Evolutionary conservation across 2,329 filamentous ascomycete species (phyloP), one percentile per base, ranked within the genome.

Genomic region (Penicillium digitatum): DNA sequence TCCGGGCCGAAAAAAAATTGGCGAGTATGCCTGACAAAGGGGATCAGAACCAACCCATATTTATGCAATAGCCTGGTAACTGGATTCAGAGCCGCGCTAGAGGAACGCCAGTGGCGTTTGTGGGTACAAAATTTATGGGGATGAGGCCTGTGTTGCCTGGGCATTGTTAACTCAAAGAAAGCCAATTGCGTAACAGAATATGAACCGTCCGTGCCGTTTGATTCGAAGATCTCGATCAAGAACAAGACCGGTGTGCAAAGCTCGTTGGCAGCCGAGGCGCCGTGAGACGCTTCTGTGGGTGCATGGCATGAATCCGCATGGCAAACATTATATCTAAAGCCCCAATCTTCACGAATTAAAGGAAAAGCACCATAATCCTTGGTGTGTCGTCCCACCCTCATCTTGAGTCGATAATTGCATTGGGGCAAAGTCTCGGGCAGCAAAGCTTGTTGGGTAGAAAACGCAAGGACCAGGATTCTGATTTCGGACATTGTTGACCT

Each of bases 81-180:
- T 65, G 58, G 62, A 54, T 45, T 52, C 48, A 56, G 63, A 65
- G 63, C 63, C 63, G 63, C 62, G 60, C 59, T 53, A 63, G 59
- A 56, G 56, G 56, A 42, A 40, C 50, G 40, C 37, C 40, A 48
- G 48, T 53, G 50, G 54, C 44, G 50, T 54, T 20, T 39, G 59
- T 64, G 61, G 61, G 57, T 42, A 53, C 45, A 24, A 31, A 40
- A 49, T 45, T 34, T 52, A 58, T 37, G 57, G 46, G 55, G 55
- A 60, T 52, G 31, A 49, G 57, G 45, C 40, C 44, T 35, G 44
- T 37, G 31, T 56, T 53, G 46, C 39, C 47, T 45, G 42, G 48
- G 24, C 38, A 52, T 34, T 60, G 31, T 47, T 47, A 40, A 31
- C 42, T 57, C 6, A n/a, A 27, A 50, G 44, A 44, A 54, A 26